Conservation (phyloP, 139 green algal genomes). For the Coelastrella sp. region DNA sequence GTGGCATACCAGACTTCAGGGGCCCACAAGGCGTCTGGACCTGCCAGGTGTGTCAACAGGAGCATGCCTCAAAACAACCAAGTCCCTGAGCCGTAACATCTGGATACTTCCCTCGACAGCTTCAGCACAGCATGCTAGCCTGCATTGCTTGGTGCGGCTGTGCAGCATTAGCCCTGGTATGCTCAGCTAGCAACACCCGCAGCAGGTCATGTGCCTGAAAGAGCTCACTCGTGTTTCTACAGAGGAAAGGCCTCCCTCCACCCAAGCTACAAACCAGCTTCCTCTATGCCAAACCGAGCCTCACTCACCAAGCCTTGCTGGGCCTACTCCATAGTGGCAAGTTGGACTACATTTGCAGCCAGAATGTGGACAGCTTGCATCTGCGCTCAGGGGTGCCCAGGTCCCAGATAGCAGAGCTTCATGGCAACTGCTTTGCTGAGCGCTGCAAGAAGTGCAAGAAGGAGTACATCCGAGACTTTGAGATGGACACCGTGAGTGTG, state of each 20-base stretch:
- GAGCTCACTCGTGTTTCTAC: not conserved
- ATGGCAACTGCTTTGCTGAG: slow-evolving; percentile 98
- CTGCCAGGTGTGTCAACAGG: not conserved
- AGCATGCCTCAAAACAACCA: not conserved
- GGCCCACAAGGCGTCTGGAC: slow-evolving; percentile 97
- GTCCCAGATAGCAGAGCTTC: slow-evolving; percentile 89
- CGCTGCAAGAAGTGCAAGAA: slow-evolving; percentile 80
- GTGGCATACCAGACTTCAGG: slow-evolving; percentile 94
- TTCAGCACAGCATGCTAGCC: no score
- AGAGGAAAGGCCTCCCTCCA: slow-evolving; percentile 67
- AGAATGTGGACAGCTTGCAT: slow-evolving; percentile 96
- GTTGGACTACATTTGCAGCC: slow-evolving; percentile 71
- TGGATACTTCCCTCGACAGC: no score
- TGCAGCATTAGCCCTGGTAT: no score
- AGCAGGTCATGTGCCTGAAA: no score
- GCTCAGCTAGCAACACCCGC: no score
- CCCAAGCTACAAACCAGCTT: slow-evolving; percentile 80
- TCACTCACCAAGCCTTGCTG: slow-evolving; percentile 81
- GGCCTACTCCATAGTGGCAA: slow-evolving; percentile 53
- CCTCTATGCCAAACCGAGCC: slow-evolving; percentile 79
- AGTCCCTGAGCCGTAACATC: no score
- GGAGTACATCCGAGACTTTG: slow-evolving; percentile 94
- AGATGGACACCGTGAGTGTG: slow-evolving; percentile 85
- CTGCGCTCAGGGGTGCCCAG: slow-evolving; percentile 80
- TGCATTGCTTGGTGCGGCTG: no score